Evolutionary conservation across 2,329 filamentous ascomycete species (phyloP), one percentile per base, ranked within the genome.

Genomic region (Magnaporthiopsis incrustans): DNA sequence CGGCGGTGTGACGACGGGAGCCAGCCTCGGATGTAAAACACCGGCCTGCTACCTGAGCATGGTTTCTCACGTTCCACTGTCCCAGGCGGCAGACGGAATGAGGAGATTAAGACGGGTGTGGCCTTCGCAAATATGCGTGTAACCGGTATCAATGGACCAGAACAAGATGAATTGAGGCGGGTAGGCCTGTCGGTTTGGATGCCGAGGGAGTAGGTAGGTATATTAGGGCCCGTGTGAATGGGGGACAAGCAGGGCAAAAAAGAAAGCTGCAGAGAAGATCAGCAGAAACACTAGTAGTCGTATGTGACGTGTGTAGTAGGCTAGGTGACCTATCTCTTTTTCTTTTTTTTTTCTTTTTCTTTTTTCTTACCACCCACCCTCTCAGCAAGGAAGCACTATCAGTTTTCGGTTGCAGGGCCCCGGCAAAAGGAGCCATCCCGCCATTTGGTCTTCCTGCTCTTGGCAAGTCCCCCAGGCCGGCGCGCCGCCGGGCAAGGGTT

Each of bases 31-130:
- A 53, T 53, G n/a, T 44, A 44, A 6, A 14, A 44, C 38, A 26
- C 10, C 30, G 44, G 35, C 25, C 25, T 62, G 50, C 44, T 33
- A 64, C 59, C 53, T 59, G 33, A 57, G 58, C 32, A 53, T 53
- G 44, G 44, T 53, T 53, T 53, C 44, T 53, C 44, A 53, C 44
- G 44, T 53, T 53, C 22, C 44, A 53, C 44, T 22, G 44, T 53
- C 44, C 22, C 7, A 25, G 22, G 18, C n/a, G 44, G 44, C 44
- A 25, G 44, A 53, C 10, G 22, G n/a, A 53, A n/a, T 53, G 7
- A 25, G 22, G 44, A 50, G 22, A 53, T 53, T n/a, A 25, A 53
- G 8, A 7, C 44, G 22, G 44, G 44, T 53, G n/a, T 53, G 12
- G 2, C 38, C 44, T 53, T 53, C 18, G 44, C 22, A 53, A 25